Percentiles rank a stretch among this genome's conserved stretches.
Evolutionary conservation across 768 basidiomycete species (phyloP).

Genomic region (Sistotremastrum niveocremeum): DNA sequence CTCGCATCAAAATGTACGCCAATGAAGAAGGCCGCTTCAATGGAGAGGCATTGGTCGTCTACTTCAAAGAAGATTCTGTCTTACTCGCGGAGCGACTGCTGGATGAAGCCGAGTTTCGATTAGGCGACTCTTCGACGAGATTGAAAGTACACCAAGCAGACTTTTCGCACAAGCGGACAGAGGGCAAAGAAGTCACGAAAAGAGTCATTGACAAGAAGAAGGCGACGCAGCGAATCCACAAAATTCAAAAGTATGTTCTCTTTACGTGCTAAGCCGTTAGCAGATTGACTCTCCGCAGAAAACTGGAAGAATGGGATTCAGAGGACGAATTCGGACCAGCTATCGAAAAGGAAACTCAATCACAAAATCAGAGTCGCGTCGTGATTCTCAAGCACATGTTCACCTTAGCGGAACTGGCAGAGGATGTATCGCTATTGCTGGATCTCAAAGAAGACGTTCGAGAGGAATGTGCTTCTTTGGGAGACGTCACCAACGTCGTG

Average conservation of each 20-base stretch:
- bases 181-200: constrained; percentile 33
- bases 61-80: constrained; percentile 96
- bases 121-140: constrained; percentile 61
- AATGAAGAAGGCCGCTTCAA: constrained; percentile 78
- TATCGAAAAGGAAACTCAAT: constrained; percentile 31
- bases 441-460: constrained; percentile 95
- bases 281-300: constrained; percentile 33
- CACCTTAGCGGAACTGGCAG: constrained; percentile 67
- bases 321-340: constrained; percentile 84
- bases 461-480: constrained; percentile 79
- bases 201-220: constrained; percentile 69
- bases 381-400: constrained; percentile 97
- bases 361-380: constrained; percentile 54
- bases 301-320: constrained; percentile 87
- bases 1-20: constrained; percentile 94
- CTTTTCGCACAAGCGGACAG: constrained; percentile 52
- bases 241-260: constrained; percentile 67
- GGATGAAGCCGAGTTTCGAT: constrained; percentile 81
- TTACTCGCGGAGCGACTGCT: constrained; percentile 67
- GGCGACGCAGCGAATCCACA: constrained; percentile 58
- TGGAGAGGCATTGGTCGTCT: constrained; percentile 91
- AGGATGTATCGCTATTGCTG: constrained; percentile 72
- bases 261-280: neutral
- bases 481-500: constrained; percentile 91
- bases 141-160: constrained; percentile 70